These are phyloP conservation scores for Aspergillus glaucus DNA, from an alignment of 2,329 filamentous ascomycete genomes.

Conservation along the genomic window DNA sequence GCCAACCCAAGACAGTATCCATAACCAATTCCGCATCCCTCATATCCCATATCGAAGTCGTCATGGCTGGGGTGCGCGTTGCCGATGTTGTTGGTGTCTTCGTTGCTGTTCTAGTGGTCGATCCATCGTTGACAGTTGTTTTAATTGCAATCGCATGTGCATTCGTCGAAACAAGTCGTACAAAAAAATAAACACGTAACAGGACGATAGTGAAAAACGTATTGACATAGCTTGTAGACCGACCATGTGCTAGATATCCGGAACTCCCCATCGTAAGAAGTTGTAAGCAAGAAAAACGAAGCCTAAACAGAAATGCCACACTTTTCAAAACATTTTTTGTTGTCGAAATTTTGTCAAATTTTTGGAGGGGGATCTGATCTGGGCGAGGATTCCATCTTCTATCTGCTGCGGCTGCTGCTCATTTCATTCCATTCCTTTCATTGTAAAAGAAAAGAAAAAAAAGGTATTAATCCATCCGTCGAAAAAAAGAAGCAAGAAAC, in stretches of 20 bases:
- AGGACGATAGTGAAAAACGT: constrained; percentile 35
- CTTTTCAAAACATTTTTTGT: constrained; percentile 47
- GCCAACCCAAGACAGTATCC: too few species aligned
- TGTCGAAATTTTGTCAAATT: constrained; percentile 54
- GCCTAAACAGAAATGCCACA: constrained; percentile 21
- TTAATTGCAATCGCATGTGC: neutral
- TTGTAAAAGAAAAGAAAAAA: constrained; percentile 17
- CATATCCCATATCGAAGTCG: too few species aligned
- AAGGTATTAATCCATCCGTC: constrained; percentile 19
- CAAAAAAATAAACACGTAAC: constrained; percentile 17
- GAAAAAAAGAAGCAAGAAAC: constrained; percentile 22
- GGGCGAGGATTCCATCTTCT: constrained; percentile 34
- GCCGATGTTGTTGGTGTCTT: neutral
- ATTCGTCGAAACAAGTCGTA: neutral
- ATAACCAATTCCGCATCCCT: too few species aligned
- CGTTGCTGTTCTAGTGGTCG: neutral
- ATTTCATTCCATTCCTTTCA: constrained; percentile 11
- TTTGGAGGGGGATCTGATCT: constrained; percentile 37
- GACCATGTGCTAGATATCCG: constrained; percentile 70
- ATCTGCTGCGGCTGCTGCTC: constrained; percentile 19
- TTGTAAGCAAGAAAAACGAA: constrained; percentile 25
- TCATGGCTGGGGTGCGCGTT: too few species aligned
- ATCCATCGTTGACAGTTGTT: neutral
- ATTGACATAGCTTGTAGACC: constrained; percentile 36
- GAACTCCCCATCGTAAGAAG: constrained; percentile 62